Evolutionary conservation across 2,329 filamentous ascomycete genomes (phyloP).

Genomic region (Cladophialophora carrionii): DNA sequence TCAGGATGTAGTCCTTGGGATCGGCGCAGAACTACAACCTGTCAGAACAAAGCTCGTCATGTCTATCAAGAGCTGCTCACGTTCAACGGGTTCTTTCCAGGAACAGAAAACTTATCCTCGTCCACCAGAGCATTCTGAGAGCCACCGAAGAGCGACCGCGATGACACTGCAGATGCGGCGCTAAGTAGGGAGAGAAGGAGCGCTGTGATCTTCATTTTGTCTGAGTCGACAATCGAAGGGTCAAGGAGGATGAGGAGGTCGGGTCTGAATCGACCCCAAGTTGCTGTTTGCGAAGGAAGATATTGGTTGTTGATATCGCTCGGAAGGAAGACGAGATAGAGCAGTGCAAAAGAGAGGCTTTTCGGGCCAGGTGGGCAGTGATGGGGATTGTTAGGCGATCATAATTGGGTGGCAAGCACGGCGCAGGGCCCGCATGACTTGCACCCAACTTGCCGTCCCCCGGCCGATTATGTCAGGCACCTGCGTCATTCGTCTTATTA

Average conservation of each 20-base stretch:
- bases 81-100: slow-evolving; percentile 81
- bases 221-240: not conserved
- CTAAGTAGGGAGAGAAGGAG: slow-evolving; percentile 49
- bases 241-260: not conserved
- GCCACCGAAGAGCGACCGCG: slow-evolving; percentile 53
- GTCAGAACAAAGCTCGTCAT: slow-evolving; percentile 9
- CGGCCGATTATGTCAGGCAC: slow-evolving; percentile 3
- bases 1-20: slow-evolving; percentile 70
- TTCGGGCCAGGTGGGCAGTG: slow-evolving; percentile 7
- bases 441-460: no score
- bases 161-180: slow-evolving; percentile 51
- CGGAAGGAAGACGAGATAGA: slow-evolving; percentile 6
- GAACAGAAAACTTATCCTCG: slow-evolving; percentile 64
- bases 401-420: slow-evolving; percentile 11
- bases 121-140: slow-evolving; percentile 56
- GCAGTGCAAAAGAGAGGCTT: slow-evolving; percentile 1
- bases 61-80: slow-evolving; percentile 17
- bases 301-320: slow-evolving; percentile 23
- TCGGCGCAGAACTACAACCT: slow-evolving; percentile 66
- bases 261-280: not conserved
- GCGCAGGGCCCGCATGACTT: slow-evolving; percentile 13
- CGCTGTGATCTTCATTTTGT: slow-evolving; percentile 33
- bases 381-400: slow-evolving; percentile 4
- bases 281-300: not conserved
- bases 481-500: slow-evolving; percentile 5